A percentile compares a stretch with the other conserved stretches of the same genome.
Evolutionary conservation across 2,329 filamentous ascomycete genomes (phyloP).

Genomic region (Aspergillus neotritici): DNA sequence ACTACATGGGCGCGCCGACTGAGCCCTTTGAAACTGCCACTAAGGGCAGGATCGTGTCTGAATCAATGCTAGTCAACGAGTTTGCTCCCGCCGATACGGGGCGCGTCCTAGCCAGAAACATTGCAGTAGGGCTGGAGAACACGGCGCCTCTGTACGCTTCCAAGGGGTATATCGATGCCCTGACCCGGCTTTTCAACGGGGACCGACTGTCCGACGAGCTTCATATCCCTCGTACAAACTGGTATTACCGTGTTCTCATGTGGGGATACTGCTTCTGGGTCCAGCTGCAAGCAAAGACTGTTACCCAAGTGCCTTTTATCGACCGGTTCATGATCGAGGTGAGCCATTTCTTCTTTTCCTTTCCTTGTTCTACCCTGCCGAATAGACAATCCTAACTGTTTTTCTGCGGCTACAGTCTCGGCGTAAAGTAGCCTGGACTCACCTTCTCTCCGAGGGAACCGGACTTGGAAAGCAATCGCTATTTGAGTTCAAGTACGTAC

Average conservation of each 20-base stretch:
- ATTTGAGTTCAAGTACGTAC: constrained; percentile 65
- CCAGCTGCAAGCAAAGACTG: constrained; percentile 1
- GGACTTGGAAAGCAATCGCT: constrained; percentile 57
- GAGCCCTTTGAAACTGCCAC: constrained; percentile 53
- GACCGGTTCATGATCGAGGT: constrained; percentile 50
- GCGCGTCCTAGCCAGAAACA: constrained; percentile 64
- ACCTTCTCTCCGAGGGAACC: constrained; percentile 57
- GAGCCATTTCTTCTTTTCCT: constrained; percentile 8
- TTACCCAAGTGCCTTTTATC: constrained; percentile 35
- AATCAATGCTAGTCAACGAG: constrained; percentile 60
- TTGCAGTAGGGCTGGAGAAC: constrained; percentile 60
- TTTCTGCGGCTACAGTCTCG: constrained; percentile 23
- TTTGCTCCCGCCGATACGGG: constrained; percentile 59
- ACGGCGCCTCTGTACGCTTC: constrained; percentile 61
- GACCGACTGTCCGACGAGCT: constrained; percentile 55
- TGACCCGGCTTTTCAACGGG: constrained; percentile 65
- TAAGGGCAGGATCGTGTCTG: constrained; percentile 58
- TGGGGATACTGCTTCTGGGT: constrained; percentile 56
- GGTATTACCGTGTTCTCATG: constrained; percentile 56
- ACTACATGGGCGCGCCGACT: constrained; percentile 64
- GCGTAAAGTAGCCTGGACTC: constrained; percentile 50
- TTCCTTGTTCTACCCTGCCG: too few species aligned
- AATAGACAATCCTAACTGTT: too few species aligned
- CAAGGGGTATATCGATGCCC: constrained; percentile 60
- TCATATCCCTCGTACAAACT: constrained; percentile 50